Evolutionary conservation across 768 basidiomycete genomes (phyloP).

Genomic region (Sarcomyxa edulis): DNA sequence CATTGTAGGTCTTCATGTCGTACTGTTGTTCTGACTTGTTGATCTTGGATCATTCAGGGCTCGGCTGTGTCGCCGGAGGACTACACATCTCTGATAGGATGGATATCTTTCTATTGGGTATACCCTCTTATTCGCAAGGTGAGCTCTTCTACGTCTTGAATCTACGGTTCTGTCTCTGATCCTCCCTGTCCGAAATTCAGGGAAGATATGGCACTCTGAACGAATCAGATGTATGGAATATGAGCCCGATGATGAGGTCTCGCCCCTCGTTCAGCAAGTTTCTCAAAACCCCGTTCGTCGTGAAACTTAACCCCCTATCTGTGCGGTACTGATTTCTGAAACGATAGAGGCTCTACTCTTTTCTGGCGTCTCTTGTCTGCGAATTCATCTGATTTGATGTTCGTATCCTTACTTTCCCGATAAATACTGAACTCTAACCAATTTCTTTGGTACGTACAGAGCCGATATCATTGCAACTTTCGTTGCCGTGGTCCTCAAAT

Average conservation of each 20-base stretch:
- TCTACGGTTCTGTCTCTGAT: neutral
- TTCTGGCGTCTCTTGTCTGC: slow-evolving; percentile 37
- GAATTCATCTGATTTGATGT: slow-evolving; percentile 44
- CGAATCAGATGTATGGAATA: slow-evolving; percentile 66
- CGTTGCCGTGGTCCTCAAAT: slow-evolving; percentile 69
- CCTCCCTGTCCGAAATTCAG: slow-evolving; percentile 15
- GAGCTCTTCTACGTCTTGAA: slow-evolving; percentile 11
- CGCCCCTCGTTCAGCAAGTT: slow-evolving; percentile 59
- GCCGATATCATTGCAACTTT: slow-evolving; percentile 67
- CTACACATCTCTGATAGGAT: slow-evolving; percentile 65
- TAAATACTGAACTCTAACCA: neutral
- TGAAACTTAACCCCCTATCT: too few relatives aligned
- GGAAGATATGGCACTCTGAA: slow-evolving; percentile 52
- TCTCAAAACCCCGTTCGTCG: slow-evolving; percentile 27
- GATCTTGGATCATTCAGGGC: slow-evolving; percentile 42
- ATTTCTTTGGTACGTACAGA: slow-evolving; percentile 21
- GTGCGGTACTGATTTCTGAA: too few relatives aligned
- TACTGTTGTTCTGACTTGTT: neutral
- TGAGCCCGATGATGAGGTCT: slow-evolving; percentile 66
- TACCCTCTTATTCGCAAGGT: slow-evolving; percentile 55
- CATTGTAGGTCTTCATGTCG: slow-evolving; percentile 52
- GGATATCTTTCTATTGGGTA: slow-evolving; percentile 72
- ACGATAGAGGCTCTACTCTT: slow-evolving; percentile 34
- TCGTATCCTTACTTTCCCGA: slow-evolving; percentile 8
- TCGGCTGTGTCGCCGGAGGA: slow-evolving; percentile 64